Base-by-base conservation (phyloP, 768 basidiomycete species). In the Piloderma croceum region DNA sequence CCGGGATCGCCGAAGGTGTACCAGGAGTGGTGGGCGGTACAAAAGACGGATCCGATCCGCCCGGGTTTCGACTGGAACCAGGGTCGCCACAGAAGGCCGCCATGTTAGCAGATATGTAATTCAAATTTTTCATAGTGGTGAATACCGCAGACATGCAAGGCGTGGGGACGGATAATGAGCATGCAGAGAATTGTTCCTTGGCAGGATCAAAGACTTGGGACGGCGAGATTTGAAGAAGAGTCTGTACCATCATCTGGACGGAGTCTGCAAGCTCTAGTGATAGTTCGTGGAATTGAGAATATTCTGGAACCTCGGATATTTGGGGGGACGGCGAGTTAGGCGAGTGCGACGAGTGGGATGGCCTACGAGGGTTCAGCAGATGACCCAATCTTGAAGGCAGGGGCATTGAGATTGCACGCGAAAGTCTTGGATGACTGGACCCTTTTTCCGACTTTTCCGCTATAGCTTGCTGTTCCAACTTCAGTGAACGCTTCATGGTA, bases 111-210 rank as follows among this genome's bases (percentile, higher is more conserved):
- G 89, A 89, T 48, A 96, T 77, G 54, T 88, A 94, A 58, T 94
- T 94, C 48, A 97, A 76, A 49, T 84, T 87, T 65, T 91, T 90
- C 88, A 96, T 90, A 27, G 83, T 76, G 13, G 88, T 89, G 58
- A 96, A 77, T 59, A 97, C 72, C 27, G 90, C 88, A 13, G 88
- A 86, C 62, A 97, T 74, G 48, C 84, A 89, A 5, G 90, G 77
- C 0, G 87, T 87, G 7, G 92, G 93, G 32, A 96, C 77, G 25
- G 88, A 81, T 19, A 97, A 62, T 2, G 90, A 77, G 59, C 89
- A 94, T 19, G 89, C 84, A 2, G 91, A 85, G 54, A 91, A 86
- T 57, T 92, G 91, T 55, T 97, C 92, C 60, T 88, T 93, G 3
- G 85, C 82, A n/a, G 87, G 79, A 57, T 96, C 91, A 34, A 96